Evolutionary conservation across 257 asterid genomes (phyloP), one percentile per base, ranked within the genome.

Genomic region (Capsicum pubescens): DNA sequence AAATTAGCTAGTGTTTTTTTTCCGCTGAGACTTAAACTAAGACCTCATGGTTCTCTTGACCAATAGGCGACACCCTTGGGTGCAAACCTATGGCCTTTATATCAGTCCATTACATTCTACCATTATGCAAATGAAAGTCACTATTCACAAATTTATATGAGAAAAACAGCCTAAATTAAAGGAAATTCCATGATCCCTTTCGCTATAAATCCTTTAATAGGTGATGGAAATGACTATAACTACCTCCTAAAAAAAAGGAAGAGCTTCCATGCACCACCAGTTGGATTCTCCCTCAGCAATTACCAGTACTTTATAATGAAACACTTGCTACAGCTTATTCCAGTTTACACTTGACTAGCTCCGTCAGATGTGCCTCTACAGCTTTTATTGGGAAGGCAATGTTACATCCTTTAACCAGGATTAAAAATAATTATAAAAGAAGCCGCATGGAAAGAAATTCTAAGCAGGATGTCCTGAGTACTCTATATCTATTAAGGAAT

Each of bases 201-300:
- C 50, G 15, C 52, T 42, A 39, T 42, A 42, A 32, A 69, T 39
- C 70, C 42, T 21, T n/a, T 21, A 71, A 21, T 14, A 44, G 46
- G 79, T 71, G 10, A 17, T 10, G 58, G 17, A 44, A 71, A 71
- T 71, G 79, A 50, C 3, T n/a, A 71, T 36, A 71, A 44, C 35
- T 70, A 46, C 58, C 79, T 71, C n/a, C 79, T 44, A n/a, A 46
- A 4, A 44, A 42, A n/a, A 71, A 39, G 39, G 79, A 71, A 46
- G 79, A 71, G 57, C 79, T 71, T 48, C 17, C 79, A 71, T 71
- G 79, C 79, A 71, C 9, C 39, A 71, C 17, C 5, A 17, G 10
- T 10, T 56, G 58, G 42, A 57, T 44, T 71, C 79, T n/a, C 57
- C 57, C 58, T 71, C 36, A 71, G 58, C 55, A 71, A 46, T 44